These are phyloP conservation scores for Coriaria nepalensis DNA, from an alignment of 306 rosid species.

Conservation along the genomic window DNA sequence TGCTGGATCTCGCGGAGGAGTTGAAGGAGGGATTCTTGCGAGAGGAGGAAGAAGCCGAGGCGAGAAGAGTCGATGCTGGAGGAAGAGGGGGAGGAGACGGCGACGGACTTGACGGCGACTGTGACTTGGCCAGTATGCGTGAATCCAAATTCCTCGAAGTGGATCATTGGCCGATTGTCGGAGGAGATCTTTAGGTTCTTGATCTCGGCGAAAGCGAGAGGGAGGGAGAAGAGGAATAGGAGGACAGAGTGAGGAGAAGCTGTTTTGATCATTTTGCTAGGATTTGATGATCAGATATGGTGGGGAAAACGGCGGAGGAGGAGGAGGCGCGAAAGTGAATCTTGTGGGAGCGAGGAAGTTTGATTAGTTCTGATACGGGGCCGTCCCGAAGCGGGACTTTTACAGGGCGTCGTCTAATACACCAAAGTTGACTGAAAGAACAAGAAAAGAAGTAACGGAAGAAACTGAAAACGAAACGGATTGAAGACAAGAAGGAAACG, in stretches of 20 bases:
- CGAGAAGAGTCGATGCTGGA: conserved; percentile 23
- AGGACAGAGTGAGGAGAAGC: conserved; percentile 11
- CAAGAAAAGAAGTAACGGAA: no score
- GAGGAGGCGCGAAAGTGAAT: background rate
- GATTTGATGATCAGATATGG: background rate
- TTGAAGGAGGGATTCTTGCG: conserved; percentile 55
- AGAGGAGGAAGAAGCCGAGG: conserved; percentile 70
- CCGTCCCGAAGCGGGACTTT: no score
- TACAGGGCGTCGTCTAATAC: no score
- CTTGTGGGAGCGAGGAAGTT: background rate
- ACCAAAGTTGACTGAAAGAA: no score
- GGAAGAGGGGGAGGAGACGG: conserved; percentile 20
- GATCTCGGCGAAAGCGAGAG: conserved; percentile 42
- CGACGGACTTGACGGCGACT: conserved; percentile 35
- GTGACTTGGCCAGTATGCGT: conserved; percentile 46
- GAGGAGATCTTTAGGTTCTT: conserved; percentile 41
- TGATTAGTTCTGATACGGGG: no score
- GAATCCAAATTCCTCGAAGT: conserved; percentile 72
- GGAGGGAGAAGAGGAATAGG: conserved; percentile 15
- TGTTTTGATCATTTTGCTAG: conserved; percentile 23
- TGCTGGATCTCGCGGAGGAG: conserved; percentile 63
- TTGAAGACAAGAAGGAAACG: no score
- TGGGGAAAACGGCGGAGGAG: conserved; percentile 3
- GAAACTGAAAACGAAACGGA: no score
- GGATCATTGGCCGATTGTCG: conserved; percentile 59